Percentiles rank a stretch among this genome's conserved stretches.
These are phyloP conservation scores for Hypoxylon subgilvum DNA, from an alignment of 495 filamentous ascomycete species.

Conservation along the genomic window DNA sequence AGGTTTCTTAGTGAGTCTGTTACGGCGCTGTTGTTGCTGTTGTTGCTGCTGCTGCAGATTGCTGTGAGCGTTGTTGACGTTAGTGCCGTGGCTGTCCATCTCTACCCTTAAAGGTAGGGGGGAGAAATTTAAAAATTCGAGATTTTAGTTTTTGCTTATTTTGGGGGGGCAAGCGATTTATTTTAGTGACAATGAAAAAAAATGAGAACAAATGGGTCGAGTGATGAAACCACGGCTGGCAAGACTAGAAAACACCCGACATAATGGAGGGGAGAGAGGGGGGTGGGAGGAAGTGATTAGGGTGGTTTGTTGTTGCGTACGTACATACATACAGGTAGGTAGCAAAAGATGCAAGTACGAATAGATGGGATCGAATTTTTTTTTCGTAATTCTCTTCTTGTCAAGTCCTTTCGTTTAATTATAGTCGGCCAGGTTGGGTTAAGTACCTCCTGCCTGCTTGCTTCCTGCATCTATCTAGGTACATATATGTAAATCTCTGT, in stretches of 20 bases:
- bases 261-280: constrained; percentile 3
- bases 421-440: no score
- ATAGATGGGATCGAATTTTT: no score
- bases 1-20: constrained; percentile 62
- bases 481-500: no score
- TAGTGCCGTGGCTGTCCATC: constrained; percentile 51
- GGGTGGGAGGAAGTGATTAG: constrained; percentile 17
- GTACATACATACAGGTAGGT: no score
- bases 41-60: no score
- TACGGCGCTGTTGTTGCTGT: constrained; percentile 53
- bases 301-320: constrained; percentile 6
- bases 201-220: constrained; percentile 31
- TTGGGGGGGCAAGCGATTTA: constrained; percentile 33
- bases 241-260: constrained; percentile 37
- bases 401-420: no score
- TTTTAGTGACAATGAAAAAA: constrained; percentile 38
- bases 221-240: constrained; percentile 37
- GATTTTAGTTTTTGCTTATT: constrained; percentile 34
- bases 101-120: constrained; percentile 41
- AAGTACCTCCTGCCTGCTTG: no score
- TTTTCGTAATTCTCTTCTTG: background rate
- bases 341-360: no score
- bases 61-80: constrained; percentile 36
- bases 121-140: constrained; percentile 32
- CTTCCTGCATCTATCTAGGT: background rate